Evolutionary conservation across 192 early-diverging fungal species (phyloP).

Genomic region (Coemansia sp.): DNA sequence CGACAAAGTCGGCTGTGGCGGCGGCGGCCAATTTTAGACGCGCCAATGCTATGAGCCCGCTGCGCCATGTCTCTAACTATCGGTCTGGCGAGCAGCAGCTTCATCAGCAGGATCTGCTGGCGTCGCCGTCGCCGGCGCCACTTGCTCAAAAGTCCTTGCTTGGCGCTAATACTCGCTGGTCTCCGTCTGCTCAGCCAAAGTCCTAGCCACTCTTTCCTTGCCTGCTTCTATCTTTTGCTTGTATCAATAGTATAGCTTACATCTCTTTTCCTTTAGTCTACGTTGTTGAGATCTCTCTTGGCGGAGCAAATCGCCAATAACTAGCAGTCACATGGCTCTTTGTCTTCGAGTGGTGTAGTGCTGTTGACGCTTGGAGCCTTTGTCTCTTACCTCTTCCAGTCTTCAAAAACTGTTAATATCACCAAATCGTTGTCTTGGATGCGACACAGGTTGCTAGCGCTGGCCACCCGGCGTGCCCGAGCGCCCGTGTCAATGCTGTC

Average conservation of each 20-base stretch:
- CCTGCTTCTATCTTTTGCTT: constrained; percentile 13
- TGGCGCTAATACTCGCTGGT: constrained; percentile 23
- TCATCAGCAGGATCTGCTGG: background rate
- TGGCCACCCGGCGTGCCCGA: background rate
- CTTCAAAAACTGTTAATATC: background rate
- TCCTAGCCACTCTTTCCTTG: constrained; percentile 2
- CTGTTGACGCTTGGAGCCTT: background rate
- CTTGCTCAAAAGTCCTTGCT: background rate
- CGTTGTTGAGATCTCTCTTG: too few relatives aligned
- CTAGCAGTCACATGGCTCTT: background rate
- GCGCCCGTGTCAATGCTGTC: background rate
- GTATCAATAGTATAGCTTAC: constrained; percentile 20
- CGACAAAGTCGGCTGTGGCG: constrained; percentile 19
- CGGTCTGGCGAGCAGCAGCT: background rate
- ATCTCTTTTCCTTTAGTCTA: too few relatives aligned
- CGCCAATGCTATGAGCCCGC: constrained; percentile 25
- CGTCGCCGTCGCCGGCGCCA: constrained; percentile 5
- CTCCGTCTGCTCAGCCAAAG: constrained; percentile 14
- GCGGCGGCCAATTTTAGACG: constrained; percentile 21
- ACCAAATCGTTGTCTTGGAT: background rate
- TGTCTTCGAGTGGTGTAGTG: background rate
- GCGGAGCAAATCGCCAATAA: background rate
- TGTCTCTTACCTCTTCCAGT: background rate
- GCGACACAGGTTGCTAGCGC: background rate
- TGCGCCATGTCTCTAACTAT: constrained; percentile 13